These are phyloP conservation scores for Botrytis fragariae DNA, from an alignment of 2,329 filamentous ascomycete species.

Conservation along the genomic window DNA sequence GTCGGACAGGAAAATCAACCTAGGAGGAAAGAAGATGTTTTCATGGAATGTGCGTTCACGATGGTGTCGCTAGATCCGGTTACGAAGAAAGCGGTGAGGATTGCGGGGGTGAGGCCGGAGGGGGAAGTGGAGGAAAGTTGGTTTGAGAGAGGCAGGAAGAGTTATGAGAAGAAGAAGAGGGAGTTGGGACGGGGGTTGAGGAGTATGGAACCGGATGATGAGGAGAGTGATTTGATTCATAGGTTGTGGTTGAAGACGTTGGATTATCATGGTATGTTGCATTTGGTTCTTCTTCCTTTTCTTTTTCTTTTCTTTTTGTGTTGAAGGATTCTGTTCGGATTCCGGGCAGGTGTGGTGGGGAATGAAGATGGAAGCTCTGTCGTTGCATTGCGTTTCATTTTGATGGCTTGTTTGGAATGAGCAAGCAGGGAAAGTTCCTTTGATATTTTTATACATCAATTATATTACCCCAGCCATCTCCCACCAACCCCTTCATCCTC, in stretches of 20 bases:
- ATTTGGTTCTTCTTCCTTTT: background rate
- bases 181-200: slow-evolving; percentile 57
- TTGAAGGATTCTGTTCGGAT: fast-evolving
- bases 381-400: too few species aligned
- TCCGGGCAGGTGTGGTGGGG: background rate
- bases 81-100: slow-evolving; percentile 63
- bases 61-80: slow-evolving; percentile 68
- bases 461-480: background rate
- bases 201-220: slow-evolving; percentile 64
- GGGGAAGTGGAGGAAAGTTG: slow-evolving; percentile 61
- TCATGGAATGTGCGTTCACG: slow-evolving; percentile 71
- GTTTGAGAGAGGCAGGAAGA: slow-evolving; percentile 61
- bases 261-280: slow-evolving; percentile 48
- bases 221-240: slow-evolving; percentile 68
- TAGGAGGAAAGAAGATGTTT: slow-evolving; percentile 56
- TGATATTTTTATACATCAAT: background rate
- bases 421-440: background rate
- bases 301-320: background rate
- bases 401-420: background rate
- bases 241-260: slow-evolving; percentile 66
- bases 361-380: background rate
- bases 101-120: slow-evolving; percentile 58
- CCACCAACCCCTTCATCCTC: too few species aligned
- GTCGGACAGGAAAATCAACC: slow-evolving; percentile 45
- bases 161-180: slow-evolving; percentile 64